These are phyloP conservation scores for Penicillium sp. DNA, from an alignment of 2,329 filamentous ascomycete species.

Conservation along the genomic window DNA sequence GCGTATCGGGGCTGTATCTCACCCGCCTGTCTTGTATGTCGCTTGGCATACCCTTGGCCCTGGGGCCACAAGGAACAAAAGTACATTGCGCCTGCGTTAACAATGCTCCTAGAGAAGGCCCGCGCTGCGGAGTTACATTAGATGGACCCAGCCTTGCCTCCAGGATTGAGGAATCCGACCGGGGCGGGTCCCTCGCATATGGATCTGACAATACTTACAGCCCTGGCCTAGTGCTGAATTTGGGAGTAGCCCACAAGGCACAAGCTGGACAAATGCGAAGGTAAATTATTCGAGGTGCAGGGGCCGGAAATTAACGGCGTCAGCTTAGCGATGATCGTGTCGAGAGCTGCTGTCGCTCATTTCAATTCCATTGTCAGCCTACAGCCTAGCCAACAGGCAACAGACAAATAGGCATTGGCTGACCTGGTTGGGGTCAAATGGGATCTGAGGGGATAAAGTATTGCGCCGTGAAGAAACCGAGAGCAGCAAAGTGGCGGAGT, in stretches of 20 bases:
- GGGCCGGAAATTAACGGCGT: slow-evolving; percentile 2
- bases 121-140: neutral
- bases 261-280: neutral
- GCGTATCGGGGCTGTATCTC: slow-evolving; percentile 1
- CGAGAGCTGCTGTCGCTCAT: neutral
- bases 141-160: neutral
- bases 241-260: neutral
- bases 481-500: neutral
- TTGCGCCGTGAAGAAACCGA: neutral
- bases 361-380: neutral
- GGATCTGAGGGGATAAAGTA: neutral
- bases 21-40: neutral
- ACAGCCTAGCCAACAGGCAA: neutral
- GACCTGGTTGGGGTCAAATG: neutral
- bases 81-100: neutral
- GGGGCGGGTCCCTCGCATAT: neutral
- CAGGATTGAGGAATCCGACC: neutral
- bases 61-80: neutral
- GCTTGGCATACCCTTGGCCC: neutral
- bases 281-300: neutral
- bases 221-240: neutral
- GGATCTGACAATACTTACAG: slow-evolving; percentile 4
- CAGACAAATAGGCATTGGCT: neutral
- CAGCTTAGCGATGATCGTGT: neutral
- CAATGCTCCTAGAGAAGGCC: neutral